A percentile compares a stretch with the other conserved stretches of the same genome.
These are phyloP conservation scores for Brassica carinata DNA, from an alignment of 345 rosid species.

Conservation along the genomic window DNA sequence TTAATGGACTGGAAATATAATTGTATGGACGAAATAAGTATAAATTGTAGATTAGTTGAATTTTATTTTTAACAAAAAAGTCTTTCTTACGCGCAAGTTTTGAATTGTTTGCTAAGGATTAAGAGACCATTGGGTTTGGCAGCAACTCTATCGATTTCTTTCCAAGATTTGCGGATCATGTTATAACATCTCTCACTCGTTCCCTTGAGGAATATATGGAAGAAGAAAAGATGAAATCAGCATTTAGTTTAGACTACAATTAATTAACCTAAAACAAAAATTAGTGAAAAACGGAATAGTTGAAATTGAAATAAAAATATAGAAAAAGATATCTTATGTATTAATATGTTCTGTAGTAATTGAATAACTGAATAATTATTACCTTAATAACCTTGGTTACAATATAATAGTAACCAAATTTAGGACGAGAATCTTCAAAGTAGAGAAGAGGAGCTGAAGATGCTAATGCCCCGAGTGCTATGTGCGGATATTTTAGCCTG, in stretches of 20 bases:
- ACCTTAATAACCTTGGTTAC: conserved; percentile 60
- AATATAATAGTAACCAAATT: conserved; percentile 49
- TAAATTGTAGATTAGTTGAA: neutral
- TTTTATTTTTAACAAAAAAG: neutral
- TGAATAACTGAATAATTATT: neutral
- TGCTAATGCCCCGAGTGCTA: conserved; percentile 63
- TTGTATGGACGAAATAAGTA: neutral
- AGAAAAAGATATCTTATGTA: neutral
- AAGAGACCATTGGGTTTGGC: conserved; percentile 51
- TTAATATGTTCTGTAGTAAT: neutral
- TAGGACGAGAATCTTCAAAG: conserved; percentile 50
- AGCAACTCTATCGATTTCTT: conserved; percentile 55
- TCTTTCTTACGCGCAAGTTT: conserved; percentile 51
- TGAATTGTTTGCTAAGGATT: conserved; percentile 59
- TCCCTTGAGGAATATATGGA: conserved; percentile 44
- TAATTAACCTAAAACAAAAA: neutral
- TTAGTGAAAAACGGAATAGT: neutral
- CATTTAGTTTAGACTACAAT: neutral
- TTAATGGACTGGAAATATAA: conserved; percentile 32
- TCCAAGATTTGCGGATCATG: conserved; percentile 58
- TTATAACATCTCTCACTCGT: conserved; percentile 61
- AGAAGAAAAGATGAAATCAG: neutral
- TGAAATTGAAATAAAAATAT: neutral
- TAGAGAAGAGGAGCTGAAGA: conserved; percentile 75
- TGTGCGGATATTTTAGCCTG: conserved; percentile 68